phyloP scores from a whole-genome alignment of 176 grass and related monocot genomes.

The Guadua angustifolia region DNA sequence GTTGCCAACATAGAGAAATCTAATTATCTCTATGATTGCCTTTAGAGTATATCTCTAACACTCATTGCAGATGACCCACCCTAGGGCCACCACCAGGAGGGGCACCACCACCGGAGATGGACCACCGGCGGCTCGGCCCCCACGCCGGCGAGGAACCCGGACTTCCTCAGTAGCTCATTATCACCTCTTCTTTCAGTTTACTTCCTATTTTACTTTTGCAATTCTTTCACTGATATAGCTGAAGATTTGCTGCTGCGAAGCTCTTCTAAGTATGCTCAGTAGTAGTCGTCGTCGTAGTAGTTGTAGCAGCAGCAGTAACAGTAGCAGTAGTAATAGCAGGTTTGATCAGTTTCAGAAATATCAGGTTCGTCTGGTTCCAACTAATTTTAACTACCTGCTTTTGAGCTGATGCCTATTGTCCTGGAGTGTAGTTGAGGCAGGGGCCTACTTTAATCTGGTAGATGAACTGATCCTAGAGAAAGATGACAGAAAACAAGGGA shows the following conservation, averaged over 20 bases:
- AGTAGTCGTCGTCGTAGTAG: not conserved
- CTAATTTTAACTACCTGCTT: slow-evolving; percentile 53
- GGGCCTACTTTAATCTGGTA: slow-evolving; percentile 49
- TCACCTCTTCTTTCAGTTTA: slow-evolving; percentile 39
- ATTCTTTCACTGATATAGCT: slow-evolving; percentile 15
- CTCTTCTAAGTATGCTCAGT: not conserved
- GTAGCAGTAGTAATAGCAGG: not conserved
- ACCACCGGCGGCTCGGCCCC: too few species aligned
- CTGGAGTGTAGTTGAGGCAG: slow-evolving; percentile 38
- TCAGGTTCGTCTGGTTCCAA: slow-evolving; percentile 22
- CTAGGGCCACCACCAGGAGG: slow-evolving; percentile 61
- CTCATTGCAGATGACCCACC: slow-evolving; percentile 56
- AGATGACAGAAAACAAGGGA: slow-evolving; percentile 18
- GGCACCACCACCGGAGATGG: slow-evolving; percentile 82
- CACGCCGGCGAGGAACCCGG: too few species aligned
- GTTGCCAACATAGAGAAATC: too few species aligned
- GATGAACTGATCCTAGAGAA: slow-evolving; percentile 53
- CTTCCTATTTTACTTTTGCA: not conserved
- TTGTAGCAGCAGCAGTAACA: not conserved
- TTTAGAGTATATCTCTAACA: too few species aligned
- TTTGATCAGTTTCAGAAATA: slow-evolving; percentile 6
- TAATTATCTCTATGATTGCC: too few species aligned
- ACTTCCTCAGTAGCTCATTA: slow-evolving; percentile 51
- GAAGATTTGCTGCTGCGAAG: not conserved
- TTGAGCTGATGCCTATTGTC: slow-evolving; percentile 35